Evolutionary conservation across 2,329 filamentous ascomycete species (phyloP), one percentile per base, ranked within the genome.

Genomic region (Fusarium pseudograminearum): DNA sequence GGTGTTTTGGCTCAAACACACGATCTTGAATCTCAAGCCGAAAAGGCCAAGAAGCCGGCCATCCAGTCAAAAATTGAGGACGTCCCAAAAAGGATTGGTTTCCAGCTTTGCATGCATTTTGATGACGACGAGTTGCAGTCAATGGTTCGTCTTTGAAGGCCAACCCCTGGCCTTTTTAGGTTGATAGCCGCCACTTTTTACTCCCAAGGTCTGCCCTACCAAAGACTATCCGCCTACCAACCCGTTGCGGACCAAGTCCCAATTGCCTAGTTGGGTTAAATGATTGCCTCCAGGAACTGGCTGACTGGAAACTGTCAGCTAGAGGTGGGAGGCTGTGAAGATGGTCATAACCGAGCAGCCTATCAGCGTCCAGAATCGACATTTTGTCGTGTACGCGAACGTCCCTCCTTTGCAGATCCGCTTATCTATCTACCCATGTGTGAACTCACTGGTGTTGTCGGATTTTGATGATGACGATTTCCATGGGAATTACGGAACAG

Each of bases 101-200:
- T 57, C 28, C 52, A 40, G 53, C 59, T 47, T 48, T 53, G 59
- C 57, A 41, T 67, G 54, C 70, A 58, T 60, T 48, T 65, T 65
- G 51, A 73, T 74, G 73, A 74, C 68, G 73, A 73, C 55, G 50
- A 66, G 63, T 41, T 69, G 69, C 53, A 67, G 57, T 70, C 55
- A 59, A 65, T 73, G 62, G 67, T 66, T 70, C 61, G 61, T 70
- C 51, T 46, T 36, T 46, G n/a, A 65, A 47, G 52, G 38, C 52
- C 33, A 45, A 70, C 54, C 72, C 67, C 70, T 74, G 72, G 58
- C 42, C 44, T 28, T 41, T 50, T 67, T 52, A 54, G 59, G 38
- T 57, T 36, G 40, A 53, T 65, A 59, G 59, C 47, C 61, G 62
- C 65, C 40, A 33, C 46, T 45, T 57, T 56, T 66, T 57, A 38